These are phyloP conservation scores for Durusdinium trenchii DNA, from an alignment of 73 alveolate genomes.

Conservation along the genomic window DNA sequence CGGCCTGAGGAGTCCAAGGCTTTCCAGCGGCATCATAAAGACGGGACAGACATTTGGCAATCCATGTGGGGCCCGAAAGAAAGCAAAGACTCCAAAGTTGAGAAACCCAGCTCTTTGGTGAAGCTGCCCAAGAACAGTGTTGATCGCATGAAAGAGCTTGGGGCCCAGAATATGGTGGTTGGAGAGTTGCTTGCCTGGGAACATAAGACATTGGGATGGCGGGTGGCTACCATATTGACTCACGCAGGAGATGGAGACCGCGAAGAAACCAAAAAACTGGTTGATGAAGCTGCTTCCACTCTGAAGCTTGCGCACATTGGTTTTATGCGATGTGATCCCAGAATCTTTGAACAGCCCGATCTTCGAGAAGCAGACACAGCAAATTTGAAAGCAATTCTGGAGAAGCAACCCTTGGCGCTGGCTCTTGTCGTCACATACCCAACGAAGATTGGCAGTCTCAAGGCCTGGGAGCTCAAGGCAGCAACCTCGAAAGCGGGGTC, in stretches of 20 bases:
- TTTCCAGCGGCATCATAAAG: neutral
- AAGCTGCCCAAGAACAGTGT: neutral
- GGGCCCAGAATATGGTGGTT: neutral
- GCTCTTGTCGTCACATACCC: neutral
- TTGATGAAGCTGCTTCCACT: neutral
- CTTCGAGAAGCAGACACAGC: neutral
- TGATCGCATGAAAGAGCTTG: neutral
- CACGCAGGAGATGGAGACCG: neutral
- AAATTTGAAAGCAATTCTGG: neutral
- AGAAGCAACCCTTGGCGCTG: neutral
- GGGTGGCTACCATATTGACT: neutral
- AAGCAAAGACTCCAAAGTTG: neutral
- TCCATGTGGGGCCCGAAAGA: too few relatives aligned
- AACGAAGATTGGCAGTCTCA: neutral
- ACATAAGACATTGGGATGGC: neutral
- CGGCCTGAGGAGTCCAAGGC: neutral
- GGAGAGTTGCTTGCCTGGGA: neutral
- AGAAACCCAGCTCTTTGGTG: neutral
- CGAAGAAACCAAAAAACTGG: neutral
- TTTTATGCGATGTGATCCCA: neutral
- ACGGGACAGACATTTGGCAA: neutral
- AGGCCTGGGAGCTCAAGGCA: neutral
- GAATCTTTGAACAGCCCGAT: neutral
- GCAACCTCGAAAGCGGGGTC: neutral
- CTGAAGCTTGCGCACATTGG: neutral